These are phyloP conservation scores for Diplodia seriata DNA, from an alignment of 2,329 filamentous ascomycete species.

Conservation along the genomic window DNA sequence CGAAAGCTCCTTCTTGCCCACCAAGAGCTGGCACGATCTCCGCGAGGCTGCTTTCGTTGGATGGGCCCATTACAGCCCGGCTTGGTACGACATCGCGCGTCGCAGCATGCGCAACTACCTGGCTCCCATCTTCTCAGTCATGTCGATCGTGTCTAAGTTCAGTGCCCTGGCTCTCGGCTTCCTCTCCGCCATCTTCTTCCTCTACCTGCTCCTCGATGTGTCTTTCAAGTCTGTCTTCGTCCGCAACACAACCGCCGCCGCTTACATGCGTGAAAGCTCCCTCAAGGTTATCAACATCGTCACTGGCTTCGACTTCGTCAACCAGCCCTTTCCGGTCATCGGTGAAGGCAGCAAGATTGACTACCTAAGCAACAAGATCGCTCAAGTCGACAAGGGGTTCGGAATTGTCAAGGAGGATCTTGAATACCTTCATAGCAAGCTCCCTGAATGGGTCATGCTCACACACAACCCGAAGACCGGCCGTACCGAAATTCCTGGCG, in stretches of 20 bases:
- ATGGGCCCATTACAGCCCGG: constrained; percentile 9
- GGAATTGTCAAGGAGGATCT: constrained; percentile 33
- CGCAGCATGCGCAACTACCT: constrained; percentile 17
- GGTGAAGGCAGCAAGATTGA: background rate
- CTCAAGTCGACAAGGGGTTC: constrained; percentile 7
- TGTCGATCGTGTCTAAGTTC: constrained; percentile 1
- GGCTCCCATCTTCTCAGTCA: background rate
- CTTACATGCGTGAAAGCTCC: constrained; percentile 10
- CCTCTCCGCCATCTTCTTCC: constrained; percentile 7
- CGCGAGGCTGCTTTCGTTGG: constrained; percentile 6
- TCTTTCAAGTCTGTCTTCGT: constrained; percentile 4
- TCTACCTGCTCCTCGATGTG: constrained; percentile 8
- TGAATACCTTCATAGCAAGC: constrained; percentile 52
- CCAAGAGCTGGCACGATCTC: constrained; percentile 15
- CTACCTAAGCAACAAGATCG: constrained; percentile 10
- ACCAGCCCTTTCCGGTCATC: constrained; percentile 1
- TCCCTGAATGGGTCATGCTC: constrained; percentile 63
- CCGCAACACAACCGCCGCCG: constrained; percentile 7
- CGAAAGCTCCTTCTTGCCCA: background rate
- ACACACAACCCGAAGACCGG: constrained; percentile 62
- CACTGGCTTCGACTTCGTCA: background rate
- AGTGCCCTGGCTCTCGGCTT: constrained; percentile 10
- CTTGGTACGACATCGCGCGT: constrained; percentile 3
- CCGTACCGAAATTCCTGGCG: constrained; percentile 61
- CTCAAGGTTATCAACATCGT: background rate